These are phyloP conservation scores for Ophiostoma populinum DNA, from an alignment of 2,329 filamentous ascomycete genomes.

Conservation along the genomic window DNA sequence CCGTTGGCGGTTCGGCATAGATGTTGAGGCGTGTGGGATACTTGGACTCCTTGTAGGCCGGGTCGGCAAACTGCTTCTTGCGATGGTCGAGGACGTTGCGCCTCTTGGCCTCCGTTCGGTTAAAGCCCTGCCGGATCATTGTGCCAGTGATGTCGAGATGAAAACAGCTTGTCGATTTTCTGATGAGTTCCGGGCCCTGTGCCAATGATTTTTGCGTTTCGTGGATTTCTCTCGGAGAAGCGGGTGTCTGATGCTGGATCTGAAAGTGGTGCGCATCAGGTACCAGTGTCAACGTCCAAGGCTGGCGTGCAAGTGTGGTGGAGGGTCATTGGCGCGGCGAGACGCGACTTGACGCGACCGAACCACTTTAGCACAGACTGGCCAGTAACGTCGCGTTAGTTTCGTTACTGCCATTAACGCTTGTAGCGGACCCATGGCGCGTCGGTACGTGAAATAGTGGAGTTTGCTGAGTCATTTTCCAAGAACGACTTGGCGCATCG, in stretches of 20 bases:
- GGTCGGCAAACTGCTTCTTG: constrained; percentile 71
- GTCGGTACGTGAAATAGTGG: too few species aligned
- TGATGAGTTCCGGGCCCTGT: too few species aligned
- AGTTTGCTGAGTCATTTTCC: too few species aligned
- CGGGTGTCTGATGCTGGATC: not conserved
- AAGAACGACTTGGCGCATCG: too few species aligned
- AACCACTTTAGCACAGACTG: constrained; percentile 3
- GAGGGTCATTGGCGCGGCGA: too few species aligned
- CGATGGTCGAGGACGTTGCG: constrained; percentile 61
- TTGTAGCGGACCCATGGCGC: not conserved
- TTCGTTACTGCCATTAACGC: not conserved
- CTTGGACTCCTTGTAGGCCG: constrained; percentile 56
- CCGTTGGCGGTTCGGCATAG: constrained; percentile 73
- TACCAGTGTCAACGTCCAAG: too few species aligned
- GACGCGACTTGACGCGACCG: constrained; percentile 11
- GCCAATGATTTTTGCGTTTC: too few species aligned
- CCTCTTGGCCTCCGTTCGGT: constrained; percentile 49
- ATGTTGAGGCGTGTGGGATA: constrained; percentile 86
- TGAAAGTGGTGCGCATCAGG: not conserved
- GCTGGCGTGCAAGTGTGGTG: too few species aligned
- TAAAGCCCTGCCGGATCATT: constrained; percentile 34
- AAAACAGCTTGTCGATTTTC: not conserved
- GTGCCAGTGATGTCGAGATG: not conserved
- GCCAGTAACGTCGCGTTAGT: constrained; percentile 5
- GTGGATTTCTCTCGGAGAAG: too few species aligned